These are phyloP conservation scores for Canariomyces notabilis DNA, from an alignment of 2,329 filamentous ascomycete species.

Conservation along the genomic window DNA sequence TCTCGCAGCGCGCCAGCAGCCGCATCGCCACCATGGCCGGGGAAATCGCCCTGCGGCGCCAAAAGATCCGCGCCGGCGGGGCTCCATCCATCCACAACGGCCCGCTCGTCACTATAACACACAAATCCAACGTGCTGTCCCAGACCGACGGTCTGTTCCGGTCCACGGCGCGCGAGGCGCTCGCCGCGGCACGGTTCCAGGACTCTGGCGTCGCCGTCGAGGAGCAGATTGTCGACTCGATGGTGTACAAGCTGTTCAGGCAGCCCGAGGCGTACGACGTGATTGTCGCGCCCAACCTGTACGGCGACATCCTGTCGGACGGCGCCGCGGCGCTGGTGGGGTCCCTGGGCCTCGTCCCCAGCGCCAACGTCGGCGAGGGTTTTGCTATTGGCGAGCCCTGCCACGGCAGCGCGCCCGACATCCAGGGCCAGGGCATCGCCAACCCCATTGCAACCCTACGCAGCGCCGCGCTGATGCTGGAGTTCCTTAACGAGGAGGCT, in stretches of 20 bases:
- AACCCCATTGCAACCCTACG: slow-evolving; percentile 95
- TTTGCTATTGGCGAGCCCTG: slow-evolving; percentile 98
- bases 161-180: slow-evolving; percentile 66
- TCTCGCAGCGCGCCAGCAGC: slow-evolving; percentile 75
- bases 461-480: slow-evolving; percentile 89
- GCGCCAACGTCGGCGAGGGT: slow-evolving; percentile 87
- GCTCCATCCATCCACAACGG: slow-evolving; percentile 56
- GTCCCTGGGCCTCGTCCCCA: slow-evolving; percentile 85
- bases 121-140: slow-evolving; percentile 95
- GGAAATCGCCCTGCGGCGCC: slow-evolving; percentile 83
- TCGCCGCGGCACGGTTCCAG: slow-evolving; percentile 60
- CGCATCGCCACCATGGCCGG: slow-evolving; percentile 92
- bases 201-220: slow-evolving; percentile 58
- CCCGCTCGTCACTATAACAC: slow-evolving; percentile 88
- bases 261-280: slow-evolving; percentile 95
- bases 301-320: slow-evolving; percentile 95
- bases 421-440: slow-evolving; percentile 85
- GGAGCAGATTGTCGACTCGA: slow-evolving; percentile 98
- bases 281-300: slow-evolving; percentile 94
- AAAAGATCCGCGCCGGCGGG: slow-evolving; percentile 65
- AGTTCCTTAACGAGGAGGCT: slow-evolving; percentile 83
- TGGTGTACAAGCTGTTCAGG: slow-evolving; percentile 99
- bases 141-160: slow-evolving; percentile 97
- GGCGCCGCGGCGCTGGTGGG: slow-evolving; percentile 92
- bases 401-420: slow-evolving; percentile 93